Conservation (phyloP, 192 early-diverging fungal species). For the Coemansia asiatica region DNA sequence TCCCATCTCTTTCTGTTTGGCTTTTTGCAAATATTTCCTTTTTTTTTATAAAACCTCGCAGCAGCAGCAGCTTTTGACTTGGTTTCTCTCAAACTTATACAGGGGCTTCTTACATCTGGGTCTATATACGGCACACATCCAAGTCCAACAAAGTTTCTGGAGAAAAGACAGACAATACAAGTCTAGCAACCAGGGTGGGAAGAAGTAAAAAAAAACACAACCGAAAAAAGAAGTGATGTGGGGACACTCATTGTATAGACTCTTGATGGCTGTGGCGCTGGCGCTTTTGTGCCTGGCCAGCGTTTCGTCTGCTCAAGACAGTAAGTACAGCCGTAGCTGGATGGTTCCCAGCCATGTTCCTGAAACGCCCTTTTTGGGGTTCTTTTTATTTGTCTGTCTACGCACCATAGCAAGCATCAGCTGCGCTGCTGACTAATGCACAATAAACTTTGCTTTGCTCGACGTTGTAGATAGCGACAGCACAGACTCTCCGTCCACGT, state of each 20-base stretch:
- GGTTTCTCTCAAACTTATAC: neutral
- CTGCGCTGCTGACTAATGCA: too few species aligned
- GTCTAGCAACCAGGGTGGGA: constrained; percentile 4
- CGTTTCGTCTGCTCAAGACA: constrained; percentile 29
- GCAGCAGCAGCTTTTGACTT: too few species aligned
- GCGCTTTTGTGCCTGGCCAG: constrained; percentile 32
- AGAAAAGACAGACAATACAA: neutral
- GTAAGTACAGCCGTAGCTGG: constrained; percentile 15
- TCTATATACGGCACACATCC: neutral
- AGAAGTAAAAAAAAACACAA: neutral
- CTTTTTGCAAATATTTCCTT: neutral
- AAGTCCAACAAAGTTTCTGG: neutral
- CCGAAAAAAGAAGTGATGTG: constrained; percentile 20
- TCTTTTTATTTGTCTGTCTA: too few species aligned
- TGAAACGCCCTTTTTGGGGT: neutral
- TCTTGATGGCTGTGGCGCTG: constrained; percentile 24
- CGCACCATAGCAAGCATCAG: too few species aligned
- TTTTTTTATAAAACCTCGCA: neutral
- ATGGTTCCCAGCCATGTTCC: neutral
- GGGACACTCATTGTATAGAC: constrained; percentile 25
- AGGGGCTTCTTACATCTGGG: neutral
- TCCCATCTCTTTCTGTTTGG: neutral
- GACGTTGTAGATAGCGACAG: constrained; percentile 6
- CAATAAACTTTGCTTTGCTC: too few species aligned
- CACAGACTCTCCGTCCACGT: neutral